Evolutionary conservation across 2,329 filamentous ascomycete species (phyloP).

Genomic region (Penicillium sp.): DNA sequence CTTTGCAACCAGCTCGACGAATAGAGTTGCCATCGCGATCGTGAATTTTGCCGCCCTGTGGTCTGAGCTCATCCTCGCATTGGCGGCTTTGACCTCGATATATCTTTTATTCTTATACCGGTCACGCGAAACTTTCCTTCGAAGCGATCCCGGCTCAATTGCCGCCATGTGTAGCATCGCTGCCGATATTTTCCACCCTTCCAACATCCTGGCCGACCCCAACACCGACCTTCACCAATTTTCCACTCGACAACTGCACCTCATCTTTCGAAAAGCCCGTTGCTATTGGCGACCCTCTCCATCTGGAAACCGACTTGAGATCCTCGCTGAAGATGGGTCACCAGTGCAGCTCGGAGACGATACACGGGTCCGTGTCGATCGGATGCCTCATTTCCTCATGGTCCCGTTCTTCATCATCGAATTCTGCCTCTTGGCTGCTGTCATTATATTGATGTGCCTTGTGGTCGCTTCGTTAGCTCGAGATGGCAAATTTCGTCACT

Average conservation of each 20-base stretch:
- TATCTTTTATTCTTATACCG: conserved; percentile 31
- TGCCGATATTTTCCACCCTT: conserved; percentile 30
- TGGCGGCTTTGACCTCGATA: conserved; percentile 24
- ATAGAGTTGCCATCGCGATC: conserved; percentile 30
- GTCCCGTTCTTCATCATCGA: conserved; percentile 37
- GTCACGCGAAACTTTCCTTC: conserved; percentile 30
- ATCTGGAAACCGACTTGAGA: conserved; percentile 29
- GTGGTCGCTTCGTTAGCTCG: conserved; percentile 29
- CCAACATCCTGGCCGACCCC: conserved; percentile 29
- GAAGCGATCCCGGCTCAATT: conserved; percentile 35
- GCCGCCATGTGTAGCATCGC: conserved; percentile 38
- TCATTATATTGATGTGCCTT: conserved; percentile 33
- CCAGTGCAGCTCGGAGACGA: conserved; percentile 26
- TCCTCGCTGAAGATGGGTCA: conserved; percentile 31
- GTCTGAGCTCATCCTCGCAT: conserved; percentile 31
- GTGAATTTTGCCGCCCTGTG: conserved; percentile 30
- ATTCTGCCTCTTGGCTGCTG: conserved; percentile 31
- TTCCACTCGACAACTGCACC: conserved; percentile 34
- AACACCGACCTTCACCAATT: conserved; percentile 33
- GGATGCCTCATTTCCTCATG: conserved; percentile 35
- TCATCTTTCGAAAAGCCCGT: conserved; percentile 28
- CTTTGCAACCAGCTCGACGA: conserved; percentile 22
- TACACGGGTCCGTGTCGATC: conserved; percentile 28
- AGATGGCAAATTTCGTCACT: conserved; percentile 31
- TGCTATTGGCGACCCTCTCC: conserved; percentile 31